These are phyloP conservation scores for Penicillium maclennaniae DNA, from an alignment of 495 filamentous ascomycete species.

Conservation along the genomic window DNA sequence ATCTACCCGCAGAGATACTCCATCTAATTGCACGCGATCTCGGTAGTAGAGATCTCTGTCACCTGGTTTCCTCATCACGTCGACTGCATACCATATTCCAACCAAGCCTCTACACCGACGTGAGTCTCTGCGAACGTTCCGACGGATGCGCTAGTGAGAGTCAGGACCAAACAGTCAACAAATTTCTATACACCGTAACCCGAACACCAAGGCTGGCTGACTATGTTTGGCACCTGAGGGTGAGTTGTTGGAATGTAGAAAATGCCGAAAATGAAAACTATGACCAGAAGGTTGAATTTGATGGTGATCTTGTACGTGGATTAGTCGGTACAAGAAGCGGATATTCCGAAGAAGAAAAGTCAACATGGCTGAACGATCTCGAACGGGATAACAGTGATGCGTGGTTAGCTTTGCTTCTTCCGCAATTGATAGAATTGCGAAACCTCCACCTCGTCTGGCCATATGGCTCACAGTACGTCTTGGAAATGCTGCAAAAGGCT, in stretches of 20 bases:
- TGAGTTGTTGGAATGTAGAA: background rate
- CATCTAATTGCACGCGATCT: too few species aligned
- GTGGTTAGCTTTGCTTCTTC: background rate
- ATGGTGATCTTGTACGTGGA: background rate
- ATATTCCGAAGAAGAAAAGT: background rate
- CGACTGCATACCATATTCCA: background rate
- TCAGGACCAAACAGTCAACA: too few species aligned
- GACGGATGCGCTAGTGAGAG: too few species aligned
- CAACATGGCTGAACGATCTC: background rate
- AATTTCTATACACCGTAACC: background rate
- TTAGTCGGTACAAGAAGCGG: background rate
- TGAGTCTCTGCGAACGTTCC: background rate
- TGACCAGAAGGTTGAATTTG: background rate
- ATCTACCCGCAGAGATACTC: too few species aligned
- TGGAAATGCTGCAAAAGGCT: background rate
- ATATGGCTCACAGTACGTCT: background rate
- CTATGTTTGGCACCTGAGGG: background rate
- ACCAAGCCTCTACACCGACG: background rate
- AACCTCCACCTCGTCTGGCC: background rate
- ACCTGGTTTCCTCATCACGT: background rate
- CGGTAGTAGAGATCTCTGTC: too few species aligned
- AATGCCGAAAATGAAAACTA: too few species aligned
- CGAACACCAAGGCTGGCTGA: background rate
- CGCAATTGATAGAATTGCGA: background rate
- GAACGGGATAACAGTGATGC: background rate